These are phyloP conservation scores for Hypoxylon sp. DNA, from an alignment of 2,329 filamentous ascomycete genomes.

Conservation along the genomic window DNA sequence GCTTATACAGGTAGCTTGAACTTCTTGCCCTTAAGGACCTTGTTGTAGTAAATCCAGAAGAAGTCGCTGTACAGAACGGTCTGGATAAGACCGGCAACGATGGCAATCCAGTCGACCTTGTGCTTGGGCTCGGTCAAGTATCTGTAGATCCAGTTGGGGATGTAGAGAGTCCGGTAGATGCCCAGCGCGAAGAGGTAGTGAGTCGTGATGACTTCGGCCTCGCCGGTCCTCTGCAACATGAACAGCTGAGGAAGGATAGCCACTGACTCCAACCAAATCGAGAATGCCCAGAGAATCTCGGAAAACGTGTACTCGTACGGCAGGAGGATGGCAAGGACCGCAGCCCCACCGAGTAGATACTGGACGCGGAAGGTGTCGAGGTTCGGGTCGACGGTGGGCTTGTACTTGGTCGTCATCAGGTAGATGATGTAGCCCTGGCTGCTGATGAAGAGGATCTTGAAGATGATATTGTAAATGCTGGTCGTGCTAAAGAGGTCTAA, in stretches of 20 bases:
- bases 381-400: slow-evolving; percentile 96
- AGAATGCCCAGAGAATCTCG: slow-evolving; percentile 97
- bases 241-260: slow-evolving; percentile 98
- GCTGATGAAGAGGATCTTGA: slow-evolving; percentile 95
- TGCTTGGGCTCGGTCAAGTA: slow-evolving; percentile 82
- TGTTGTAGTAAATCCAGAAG: slow-evolving; percentile 99
- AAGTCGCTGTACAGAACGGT: slow-evolving; percentile 98
- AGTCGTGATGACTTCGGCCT: slow-evolving; percentile 99
- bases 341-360: slow-evolving; percentile 88
- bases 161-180: slow-evolving; percentile 92
- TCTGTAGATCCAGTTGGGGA: slow-evolving; percentile 97
- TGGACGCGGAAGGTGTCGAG: slow-evolving; percentile 97
- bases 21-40: slow-evolving; percentile 91
- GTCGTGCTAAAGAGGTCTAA: slow-evolving; percentile 87
- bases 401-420: slow-evolving; percentile 97
- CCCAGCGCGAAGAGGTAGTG: slow-evolving; percentile 97
- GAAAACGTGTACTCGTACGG: slow-evolving; percentile 86
- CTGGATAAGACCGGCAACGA: slow-evolving; percentile 91
- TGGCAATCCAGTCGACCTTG: slow-evolving; percentile 85
- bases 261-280: slow-evolving; percentile 97
- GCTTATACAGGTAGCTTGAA: slow-evolving; percentile 85
- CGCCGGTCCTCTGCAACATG: slow-evolving; percentile 96
- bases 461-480: slow-evolving; percentile 91
- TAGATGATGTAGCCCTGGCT: slow-evolving; percentile 96
- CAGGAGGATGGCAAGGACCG: slow-evolving; percentile 83